phyloP scores from a whole-genome alignment of 768 basidiomycete species.

The Gymnopilus junonius region DNA sequence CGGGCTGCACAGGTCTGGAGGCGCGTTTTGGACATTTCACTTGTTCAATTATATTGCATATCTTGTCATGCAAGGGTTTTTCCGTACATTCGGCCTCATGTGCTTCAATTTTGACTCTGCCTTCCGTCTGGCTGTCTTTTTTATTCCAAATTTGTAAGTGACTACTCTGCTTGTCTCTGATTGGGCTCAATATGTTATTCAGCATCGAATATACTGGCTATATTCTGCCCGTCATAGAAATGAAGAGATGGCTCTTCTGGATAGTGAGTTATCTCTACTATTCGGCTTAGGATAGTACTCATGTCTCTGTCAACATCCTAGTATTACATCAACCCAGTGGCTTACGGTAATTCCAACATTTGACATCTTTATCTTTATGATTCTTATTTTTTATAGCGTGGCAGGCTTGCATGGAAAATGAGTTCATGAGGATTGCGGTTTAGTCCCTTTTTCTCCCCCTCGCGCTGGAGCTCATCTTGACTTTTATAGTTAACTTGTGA shows the following conservation, averaged over 20 bases:
- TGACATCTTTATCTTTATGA: neutral
- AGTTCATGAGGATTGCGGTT: conserved; percentile 74
- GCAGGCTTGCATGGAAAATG: conserved; percentile 83
- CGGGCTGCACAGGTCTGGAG: conserved; percentile 46
- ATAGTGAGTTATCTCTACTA: conserved; percentile 50
- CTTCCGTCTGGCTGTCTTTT: conserved; percentile 61
- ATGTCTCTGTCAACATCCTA: conserved; percentile 18
- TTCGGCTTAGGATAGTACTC: neutral
- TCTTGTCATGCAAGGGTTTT: conserved; percentile 83
- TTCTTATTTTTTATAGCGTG: conserved; percentile 49
- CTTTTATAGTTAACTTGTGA: conserved; percentile 62
- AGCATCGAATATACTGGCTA: conserved; percentile 72
- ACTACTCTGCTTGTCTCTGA: neutral
- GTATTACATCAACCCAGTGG: conserved; percentile 82
- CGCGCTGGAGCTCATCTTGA: neutral
- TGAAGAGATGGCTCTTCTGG: conserved; percentile 90
- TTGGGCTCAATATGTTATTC: neutral
- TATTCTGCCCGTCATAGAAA: conserved; percentile 65
- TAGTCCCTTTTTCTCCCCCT: conserved; percentile 25
- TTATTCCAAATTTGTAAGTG: conserved; percentile 72
- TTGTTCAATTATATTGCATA: conserved; percentile 68
- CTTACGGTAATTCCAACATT: conserved; percentile 54
- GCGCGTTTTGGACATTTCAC: conserved; percentile 60
- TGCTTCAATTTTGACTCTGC: conserved; percentile 51
- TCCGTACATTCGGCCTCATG: conserved; percentile 69